A percentile compares a stretch with the other conserved stretches of the same genome.
Conservation (phyloP, 768 basidiomycete species). For the Harrya chromipes region DNA sequence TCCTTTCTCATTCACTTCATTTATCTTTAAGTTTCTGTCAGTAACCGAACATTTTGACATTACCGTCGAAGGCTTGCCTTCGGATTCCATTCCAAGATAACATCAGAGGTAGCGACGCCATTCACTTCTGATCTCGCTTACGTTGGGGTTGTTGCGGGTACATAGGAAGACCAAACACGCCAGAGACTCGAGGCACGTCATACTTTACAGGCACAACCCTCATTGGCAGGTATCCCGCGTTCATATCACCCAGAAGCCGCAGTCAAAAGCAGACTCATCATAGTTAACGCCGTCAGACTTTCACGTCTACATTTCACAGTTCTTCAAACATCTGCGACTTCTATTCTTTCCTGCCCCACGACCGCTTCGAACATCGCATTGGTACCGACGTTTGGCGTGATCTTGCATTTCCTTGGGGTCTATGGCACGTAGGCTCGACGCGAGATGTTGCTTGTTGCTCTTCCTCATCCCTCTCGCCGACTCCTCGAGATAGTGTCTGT, state of each 20-base stretch:
- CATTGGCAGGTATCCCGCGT: too few species aligned
- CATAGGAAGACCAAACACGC: background rate
- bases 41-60: background rate
- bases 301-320: background rate
- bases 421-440: too few species aligned
- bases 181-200: constrained; percentile 4
- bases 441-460: background rate
- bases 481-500: background rate
- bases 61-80: background rate
- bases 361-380: background rate
- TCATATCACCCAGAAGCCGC: too few species aligned
- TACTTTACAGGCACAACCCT: too few species aligned
- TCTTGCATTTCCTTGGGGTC: background rate
- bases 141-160: too few species aligned
- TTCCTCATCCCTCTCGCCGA: background rate
- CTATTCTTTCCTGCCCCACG: constrained; percentile 7
- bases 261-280: too few species aligned
- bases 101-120: background rate
- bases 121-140: background rate
- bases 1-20: background rate
- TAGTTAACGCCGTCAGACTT: background rate
- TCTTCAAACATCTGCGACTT: constrained; percentile 9
- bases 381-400: background rate
- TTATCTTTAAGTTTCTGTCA: background rate
- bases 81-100: constrained; percentile 1